Evolutionary conservation across 2,329 filamentous ascomycete species (phyloP).

Genomic region (Microascus cirrosus): DNA sequence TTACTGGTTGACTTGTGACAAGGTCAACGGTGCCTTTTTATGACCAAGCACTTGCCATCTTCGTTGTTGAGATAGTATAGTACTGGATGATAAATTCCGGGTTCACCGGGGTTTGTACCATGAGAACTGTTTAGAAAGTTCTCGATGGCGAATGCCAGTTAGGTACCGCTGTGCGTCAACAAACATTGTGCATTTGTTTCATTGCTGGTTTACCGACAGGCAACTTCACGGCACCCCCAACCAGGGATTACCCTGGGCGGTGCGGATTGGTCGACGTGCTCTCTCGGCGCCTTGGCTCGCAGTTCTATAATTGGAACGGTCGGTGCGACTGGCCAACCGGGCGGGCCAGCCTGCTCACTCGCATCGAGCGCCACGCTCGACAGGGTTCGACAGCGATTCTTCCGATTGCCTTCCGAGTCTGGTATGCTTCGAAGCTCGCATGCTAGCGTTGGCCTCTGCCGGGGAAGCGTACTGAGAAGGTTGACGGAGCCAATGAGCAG

Average conservation of each 20-base stretch:
- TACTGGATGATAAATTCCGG: too few relatives aligned
- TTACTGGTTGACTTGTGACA: too few relatives aligned
- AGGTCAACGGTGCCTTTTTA: too few relatives aligned
- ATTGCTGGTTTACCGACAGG: background rate
- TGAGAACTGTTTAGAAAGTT: too few relatives aligned
- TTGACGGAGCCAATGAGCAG: background rate
- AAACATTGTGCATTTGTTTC: background rate
- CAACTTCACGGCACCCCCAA: background rate
- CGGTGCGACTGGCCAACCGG: background rate
- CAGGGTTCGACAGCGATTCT: background rate
- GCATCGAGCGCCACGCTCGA: background rate
- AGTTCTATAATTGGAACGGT: background rate
- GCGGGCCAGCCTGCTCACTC: background rate
- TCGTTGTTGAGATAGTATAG: too few relatives aligned
- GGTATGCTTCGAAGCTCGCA: background rate
- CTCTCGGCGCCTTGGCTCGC: background rate
- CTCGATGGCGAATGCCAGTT: too few relatives aligned
- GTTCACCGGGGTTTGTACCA: too few relatives aligned
- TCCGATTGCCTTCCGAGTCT: background rate
- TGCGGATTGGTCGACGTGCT: background rate
- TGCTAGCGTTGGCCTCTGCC: background rate
- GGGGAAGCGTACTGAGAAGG: background rate
- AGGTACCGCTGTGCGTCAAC: too few relatives aligned
- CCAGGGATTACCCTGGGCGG: background rate
- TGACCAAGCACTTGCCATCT: too few relatives aligned